Conservation (phyloP, 306 rosid genomes). For the Alnus rubra region DNA sequence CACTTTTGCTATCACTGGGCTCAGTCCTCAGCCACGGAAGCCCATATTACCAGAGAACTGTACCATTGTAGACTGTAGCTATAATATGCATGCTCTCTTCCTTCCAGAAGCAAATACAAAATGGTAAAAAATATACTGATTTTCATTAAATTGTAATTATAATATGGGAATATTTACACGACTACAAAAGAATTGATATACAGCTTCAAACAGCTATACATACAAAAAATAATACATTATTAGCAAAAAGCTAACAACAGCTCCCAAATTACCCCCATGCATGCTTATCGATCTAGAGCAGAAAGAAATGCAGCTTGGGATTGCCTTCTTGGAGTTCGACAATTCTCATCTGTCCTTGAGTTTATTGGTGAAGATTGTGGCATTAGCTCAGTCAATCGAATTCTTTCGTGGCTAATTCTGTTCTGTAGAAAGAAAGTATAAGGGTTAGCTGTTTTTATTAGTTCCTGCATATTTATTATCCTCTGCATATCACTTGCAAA, state of each 20-base stretch:
- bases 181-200: slow-evolving; percentile 23
- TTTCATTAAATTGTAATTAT: slow-evolving; percentile 23
- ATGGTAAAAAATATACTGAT: neutral
- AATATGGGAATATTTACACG: slow-evolving; percentile 33
- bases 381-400: slow-evolving; percentile 57
- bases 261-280: neutral
- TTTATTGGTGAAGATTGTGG: slow-evolving; percentile 66
- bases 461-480: neutral
- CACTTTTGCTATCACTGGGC: too few relatives aligned
- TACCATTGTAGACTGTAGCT: too few relatives aligned
- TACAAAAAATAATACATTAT: neutral
- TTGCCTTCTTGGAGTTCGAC: slow-evolving; percentile 53
- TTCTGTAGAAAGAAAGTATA: slow-evolving; percentile 41
- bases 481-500: neutral
- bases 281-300: slow-evolving; percentile 67
- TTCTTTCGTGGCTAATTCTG: slow-evolving; percentile 62
- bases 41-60: too few relatives aligned
- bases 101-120: neutral
- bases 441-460: neutral
- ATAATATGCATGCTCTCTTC: too few relatives aligned
- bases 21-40: too few relatives aligned
- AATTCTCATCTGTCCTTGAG: slow-evolving; percentile 54
- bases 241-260: slow-evolving; percentile 29
- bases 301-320: slow-evolving; percentile 69
- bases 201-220: neutral